phyloP scores from a whole-genome alignment of 768 basidiomycete species.

The Lyophyllum semitale region DNA sequence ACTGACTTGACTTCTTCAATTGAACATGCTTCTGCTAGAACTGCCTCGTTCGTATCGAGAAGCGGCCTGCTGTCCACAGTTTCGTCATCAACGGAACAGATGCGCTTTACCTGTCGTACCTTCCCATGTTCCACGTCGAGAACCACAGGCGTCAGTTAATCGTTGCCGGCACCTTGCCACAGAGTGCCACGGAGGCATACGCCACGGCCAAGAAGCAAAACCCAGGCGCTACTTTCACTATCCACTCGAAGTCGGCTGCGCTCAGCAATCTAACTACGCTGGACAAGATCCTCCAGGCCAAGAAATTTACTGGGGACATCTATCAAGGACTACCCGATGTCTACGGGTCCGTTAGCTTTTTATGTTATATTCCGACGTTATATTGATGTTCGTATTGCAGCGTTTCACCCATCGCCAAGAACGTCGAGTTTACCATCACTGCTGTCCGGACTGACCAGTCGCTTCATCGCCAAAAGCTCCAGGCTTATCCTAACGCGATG shows the following conservation, averaged over 20 bases:
- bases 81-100: not conserved
- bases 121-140: not conserved
- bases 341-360: too few species aligned
- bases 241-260: not conserved
- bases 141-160: not conserved
- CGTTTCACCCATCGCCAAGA: not conserved
- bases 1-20: too few species aligned
- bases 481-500: not conserved
- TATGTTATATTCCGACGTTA: not conserved
- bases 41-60: not conserved
- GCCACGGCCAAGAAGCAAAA: not conserved
- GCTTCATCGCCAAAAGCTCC: not conserved
- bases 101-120: not conserved
- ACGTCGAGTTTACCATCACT: not conserved
- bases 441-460: not conserved
- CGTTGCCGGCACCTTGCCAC: not conserved
- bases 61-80: not conserved
- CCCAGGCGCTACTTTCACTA: not conserved
- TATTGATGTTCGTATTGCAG: not conserved
- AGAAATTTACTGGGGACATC: too few species aligned
- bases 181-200: not conserved
- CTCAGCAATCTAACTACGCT: not conserved
- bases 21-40: too few species aligned
- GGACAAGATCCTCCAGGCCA: not conserved
- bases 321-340: too few species aligned